These are phyloP conservation scores for Chytridium lagenaria DNA, from an alignment of 371 early-diverging fungal species.

Conservation along the genomic window DNA sequence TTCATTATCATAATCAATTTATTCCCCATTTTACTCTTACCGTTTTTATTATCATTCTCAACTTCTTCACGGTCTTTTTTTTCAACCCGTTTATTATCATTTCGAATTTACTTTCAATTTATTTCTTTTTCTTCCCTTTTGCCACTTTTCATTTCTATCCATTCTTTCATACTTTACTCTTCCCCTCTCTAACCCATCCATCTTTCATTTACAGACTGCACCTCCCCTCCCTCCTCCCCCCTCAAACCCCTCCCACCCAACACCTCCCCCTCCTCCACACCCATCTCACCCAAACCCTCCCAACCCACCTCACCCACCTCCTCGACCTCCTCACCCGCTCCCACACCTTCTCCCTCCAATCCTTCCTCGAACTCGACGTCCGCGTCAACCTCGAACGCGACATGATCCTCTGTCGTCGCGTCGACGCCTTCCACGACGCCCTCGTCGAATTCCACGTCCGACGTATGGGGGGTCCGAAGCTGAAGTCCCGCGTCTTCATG, in stretches of 20 bases:
- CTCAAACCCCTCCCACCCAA: neutral
- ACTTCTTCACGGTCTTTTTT: too few relatives aligned
- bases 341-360: neutral
- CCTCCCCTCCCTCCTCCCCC: constrained; percentile 13
- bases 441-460: neutral
- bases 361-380: constrained; percentile 5
- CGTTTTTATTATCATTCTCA: too few relatives aligned
- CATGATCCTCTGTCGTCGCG: constrained; percentile 18
- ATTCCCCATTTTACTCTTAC: too few relatives aligned
- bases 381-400: constrained; percentile 2
- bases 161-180: too few relatives aligned
- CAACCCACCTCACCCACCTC: constrained; percentile 22
- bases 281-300: constrained; percentile 11
- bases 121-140: too few relatives aligned
- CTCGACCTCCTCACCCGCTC: neutral
- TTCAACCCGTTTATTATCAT: too few relatives aligned
- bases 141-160: too few relatives aligned
- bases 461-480: neutral
- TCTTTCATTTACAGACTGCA: neutral
- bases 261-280: neutral
- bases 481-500: constrained; percentile 1
- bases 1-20: too few relatives aligned
- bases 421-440: constrained; percentile 1
- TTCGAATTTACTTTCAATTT: too few relatives aligned
- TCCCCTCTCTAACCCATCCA: neutral